A percentile compares a stretch with the other conserved stretches of the same genome.
These are phyloP conservation scores for Boechera divaricarpa DNA, from an alignment of 345 rosid species.

Conservation along the genomic window DNA sequence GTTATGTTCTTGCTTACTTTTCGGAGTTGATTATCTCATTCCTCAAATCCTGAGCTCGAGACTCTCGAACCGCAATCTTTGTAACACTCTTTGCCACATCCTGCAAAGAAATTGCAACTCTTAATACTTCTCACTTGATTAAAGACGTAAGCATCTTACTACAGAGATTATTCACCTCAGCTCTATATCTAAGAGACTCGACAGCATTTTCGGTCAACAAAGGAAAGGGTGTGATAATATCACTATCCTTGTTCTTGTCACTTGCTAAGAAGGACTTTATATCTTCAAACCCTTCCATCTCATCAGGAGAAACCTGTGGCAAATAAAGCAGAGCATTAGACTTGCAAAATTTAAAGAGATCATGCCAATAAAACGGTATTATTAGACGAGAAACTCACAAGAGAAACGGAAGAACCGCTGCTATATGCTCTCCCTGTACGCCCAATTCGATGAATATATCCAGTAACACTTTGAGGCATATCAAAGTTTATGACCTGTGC, in stretches of 20 bases:
- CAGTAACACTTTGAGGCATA: constrained; percentile 72
- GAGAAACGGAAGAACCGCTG: constrained; percentile 73
- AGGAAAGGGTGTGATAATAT: constrained; percentile 64
- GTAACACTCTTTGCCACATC: constrained; percentile 95
- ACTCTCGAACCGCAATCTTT: constrained; percentile 75
- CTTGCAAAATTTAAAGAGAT: not conserved
- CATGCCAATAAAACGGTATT: not conserved
- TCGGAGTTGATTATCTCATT: constrained; percentile 90
- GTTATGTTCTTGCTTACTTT: constrained; percentile 60
- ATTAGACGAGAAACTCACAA: constrained; percentile 57
- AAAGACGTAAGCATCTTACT: constrained; percentile 4
- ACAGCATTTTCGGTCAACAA: constrained; percentile 77
- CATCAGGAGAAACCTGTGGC: constrained; percentile 77
- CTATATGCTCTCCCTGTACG: constrained; percentile 91
- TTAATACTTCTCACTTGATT: constrained; percentile 6
- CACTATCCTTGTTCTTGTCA: constrained; percentile 55
- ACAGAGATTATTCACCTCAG: constrained; percentile 64
- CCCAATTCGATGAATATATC: constrained; percentile 93
- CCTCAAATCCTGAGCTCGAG: constrained; percentile 91
- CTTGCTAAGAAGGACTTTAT: constrained; percentile 71
- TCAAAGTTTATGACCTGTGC: constrained; percentile 83
- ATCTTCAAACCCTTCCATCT: constrained; percentile 80
- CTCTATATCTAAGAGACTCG: constrained; percentile 86
- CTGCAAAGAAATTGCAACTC: constrained; percentile 47
- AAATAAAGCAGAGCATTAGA: constrained; percentile 26